A percentile compares a stretch with the other conserved stretches of the same genome.
These are phyloP conservation scores for Lycium ferocissimum DNA, from an alignment of 257 asterid genomes.

Conservation along the genomic window DNA sequence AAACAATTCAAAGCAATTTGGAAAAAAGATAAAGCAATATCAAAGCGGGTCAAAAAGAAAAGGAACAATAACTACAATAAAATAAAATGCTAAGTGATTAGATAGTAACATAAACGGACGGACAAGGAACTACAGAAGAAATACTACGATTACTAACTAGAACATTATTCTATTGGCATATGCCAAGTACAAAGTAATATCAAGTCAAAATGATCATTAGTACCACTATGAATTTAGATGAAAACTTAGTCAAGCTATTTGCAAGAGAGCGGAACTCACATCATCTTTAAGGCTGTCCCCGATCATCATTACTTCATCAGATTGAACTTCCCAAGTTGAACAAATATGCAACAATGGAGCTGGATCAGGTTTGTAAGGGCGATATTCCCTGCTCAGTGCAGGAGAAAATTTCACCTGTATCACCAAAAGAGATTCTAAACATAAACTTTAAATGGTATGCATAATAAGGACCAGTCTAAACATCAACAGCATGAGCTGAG, in stretches of 20 bases:
- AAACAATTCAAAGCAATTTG: too few relatives aligned
- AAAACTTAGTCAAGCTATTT: neutral
- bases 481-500: neutral
- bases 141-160: too few relatives aligned
- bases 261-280: slow-evolving; percentile 47
- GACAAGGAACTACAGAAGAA: too few relatives aligned
- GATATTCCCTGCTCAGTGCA: slow-evolving; percentile 89
- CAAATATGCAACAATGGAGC: slow-evolving; percentile 91
- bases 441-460: neutral
- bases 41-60: too few relatives aligned
- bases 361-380: slow-evolving; percentile 94
- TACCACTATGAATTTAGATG: neutral
- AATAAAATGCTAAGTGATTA: too few relatives aligned
- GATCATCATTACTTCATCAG: slow-evolving; percentile 92
- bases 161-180: neutral
- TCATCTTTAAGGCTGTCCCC: slow-evolving; percentile 97
- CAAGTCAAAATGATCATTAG: neutral
- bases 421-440: slow-evolving; percentile 6
- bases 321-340: slow-evolving; percentile 69
- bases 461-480: neutral
- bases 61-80: too few relatives aligned
- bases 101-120: too few relatives aligned
- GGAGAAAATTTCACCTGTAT: slow-evolving; percentile 82
- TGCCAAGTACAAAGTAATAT: neutral
- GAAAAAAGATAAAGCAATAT: too few relatives aligned